Evolutionary conservation across 441 rosid species (phyloP).

Genomic region (Erysimum pusillum): DNA sequence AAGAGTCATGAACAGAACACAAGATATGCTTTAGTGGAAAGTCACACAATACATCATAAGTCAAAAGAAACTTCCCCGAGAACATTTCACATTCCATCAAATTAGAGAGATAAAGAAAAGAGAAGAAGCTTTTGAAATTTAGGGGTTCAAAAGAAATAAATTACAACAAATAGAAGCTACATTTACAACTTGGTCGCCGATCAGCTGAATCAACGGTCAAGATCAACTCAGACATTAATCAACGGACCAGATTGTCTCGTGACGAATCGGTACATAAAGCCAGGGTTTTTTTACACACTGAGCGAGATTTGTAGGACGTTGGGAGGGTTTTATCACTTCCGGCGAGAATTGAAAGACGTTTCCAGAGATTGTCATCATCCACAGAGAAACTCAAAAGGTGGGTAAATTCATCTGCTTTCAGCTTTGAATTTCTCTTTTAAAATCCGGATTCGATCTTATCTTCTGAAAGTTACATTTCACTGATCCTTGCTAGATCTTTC

Average conservation of each 20-base stretch:
- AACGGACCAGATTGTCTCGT: constrained; percentile 36
- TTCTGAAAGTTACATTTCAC: constrained; percentile 2
- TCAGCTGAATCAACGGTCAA: constrained; percentile 35
- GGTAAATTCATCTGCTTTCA: constrained; percentile 23
- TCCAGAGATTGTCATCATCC: constrained; percentile 34
- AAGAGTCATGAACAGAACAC: not conserved
- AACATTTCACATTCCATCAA: not conserved
- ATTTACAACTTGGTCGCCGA: constrained; percentile 5
- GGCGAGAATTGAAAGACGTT: constrained; percentile 23
- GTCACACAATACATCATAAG: not conserved
- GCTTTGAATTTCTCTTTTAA: not conserved
- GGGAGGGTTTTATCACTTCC: constrained; percentile 15
- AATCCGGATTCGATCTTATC: not conserved
- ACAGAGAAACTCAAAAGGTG: constrained; percentile 19
- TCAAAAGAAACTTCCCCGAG: not conserved
- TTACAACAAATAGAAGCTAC: not conserved
- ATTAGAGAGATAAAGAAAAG: not conserved
- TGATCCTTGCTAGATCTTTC: constrained; percentile 31
- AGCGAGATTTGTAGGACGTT: constrained; percentile 30
- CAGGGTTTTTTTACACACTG: not conserved
- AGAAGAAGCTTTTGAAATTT: not conserved
- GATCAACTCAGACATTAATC: constrained; percentile 1
- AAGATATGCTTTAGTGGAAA: not conserved
- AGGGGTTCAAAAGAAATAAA: constrained; percentile 8
- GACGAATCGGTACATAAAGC: constrained; percentile 25